Evolutionary conservation across 1,284 basidiomycete species (phyloP).

Genomic region (Erythrobasidium hasegawianum): DNA sequence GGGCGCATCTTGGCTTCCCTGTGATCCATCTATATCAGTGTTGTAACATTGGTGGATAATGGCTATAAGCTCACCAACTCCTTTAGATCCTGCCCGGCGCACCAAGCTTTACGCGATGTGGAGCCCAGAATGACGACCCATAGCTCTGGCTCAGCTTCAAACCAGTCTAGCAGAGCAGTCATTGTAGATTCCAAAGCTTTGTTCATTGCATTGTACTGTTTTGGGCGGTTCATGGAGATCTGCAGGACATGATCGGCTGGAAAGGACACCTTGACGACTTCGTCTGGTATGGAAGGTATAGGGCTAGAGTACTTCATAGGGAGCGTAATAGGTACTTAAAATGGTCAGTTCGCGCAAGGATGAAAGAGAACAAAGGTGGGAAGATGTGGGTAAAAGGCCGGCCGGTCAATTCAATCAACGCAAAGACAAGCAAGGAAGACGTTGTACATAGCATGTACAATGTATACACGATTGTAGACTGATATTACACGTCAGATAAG

Average conservation of each 20-base stretch:
- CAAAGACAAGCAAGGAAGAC: too few relatives aligned
- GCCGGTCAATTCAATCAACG: too few relatives aligned
- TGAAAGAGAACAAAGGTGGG: too few relatives aligned
- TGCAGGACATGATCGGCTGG: conserved; percentile 66
- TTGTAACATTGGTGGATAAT: too few relatives aligned
- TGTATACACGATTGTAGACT: too few relatives aligned
- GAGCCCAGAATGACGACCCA: conserved; percentile 71
- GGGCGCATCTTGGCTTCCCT: neutral
- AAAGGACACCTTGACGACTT: conserved; percentile 58
- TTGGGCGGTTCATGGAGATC: conserved; percentile 70
- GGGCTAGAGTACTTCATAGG: conserved; percentile 7
- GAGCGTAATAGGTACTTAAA: too few relatives aligned
- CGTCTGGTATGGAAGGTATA: conserved; percentile 15
- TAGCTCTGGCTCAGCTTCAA: conserved; percentile 65
- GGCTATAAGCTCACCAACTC: conserved; percentile 58
- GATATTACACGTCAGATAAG: too few relatives aligned
- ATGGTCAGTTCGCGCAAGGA: too few relatives aligned
- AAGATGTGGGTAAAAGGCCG: too few relatives aligned
- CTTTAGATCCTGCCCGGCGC: conserved; percentile 74
- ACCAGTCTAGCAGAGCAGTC: conserved; percentile 64
- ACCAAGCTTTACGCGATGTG: conserved; percentile 70
- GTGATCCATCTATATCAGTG: neutral
- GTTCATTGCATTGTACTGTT: conserved; percentile 65
- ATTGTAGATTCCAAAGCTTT: conserved; percentile 59
- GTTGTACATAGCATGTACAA: too few relatives aligned